These are phyloP conservation scores for Lenzites betulinus DNA, from an alignment of 768 basidiomycete genomes.

Conservation along the genomic window DNA sequence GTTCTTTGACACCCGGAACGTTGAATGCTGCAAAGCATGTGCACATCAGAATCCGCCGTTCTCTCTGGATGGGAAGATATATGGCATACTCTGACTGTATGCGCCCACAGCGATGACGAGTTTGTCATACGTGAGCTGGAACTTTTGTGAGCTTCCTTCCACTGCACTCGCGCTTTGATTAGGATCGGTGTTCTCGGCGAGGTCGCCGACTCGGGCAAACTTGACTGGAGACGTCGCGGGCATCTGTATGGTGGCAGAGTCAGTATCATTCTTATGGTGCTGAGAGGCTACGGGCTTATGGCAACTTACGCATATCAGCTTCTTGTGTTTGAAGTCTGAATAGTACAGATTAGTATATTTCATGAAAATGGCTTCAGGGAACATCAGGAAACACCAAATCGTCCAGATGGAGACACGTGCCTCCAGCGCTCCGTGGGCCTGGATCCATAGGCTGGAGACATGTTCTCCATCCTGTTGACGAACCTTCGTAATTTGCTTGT, in stretches of 20 bases:
- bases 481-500: too few species aligned
- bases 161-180: constrained; percentile 21
- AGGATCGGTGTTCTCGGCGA: constrained; percentile 16
- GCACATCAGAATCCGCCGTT: too few species aligned
- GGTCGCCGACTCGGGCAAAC: constrained; percentile 26
- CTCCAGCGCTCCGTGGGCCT: too few species aligned
- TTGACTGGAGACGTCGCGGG: constrained; percentile 56
- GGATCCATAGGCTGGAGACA: too few species aligned
- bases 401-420: too few species aligned
- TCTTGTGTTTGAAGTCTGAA: constrained; percentile 61
- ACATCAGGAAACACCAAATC: too few species aligned
- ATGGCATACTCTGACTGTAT: constrained; percentile 70
- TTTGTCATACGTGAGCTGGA: constrained; percentile 73
- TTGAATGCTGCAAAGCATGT: constrained; percentile 51
- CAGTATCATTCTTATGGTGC: neutral
- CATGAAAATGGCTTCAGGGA: too few species aligned
- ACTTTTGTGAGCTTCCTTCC: constrained; percentile 35
- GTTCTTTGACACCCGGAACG: constrained; percentile 76
- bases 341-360: neutral
- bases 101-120: constrained; percentile 85
- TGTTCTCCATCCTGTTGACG: too few species aligned
- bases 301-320: constrained; percentile 57
- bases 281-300: neutral
- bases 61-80: neutral
- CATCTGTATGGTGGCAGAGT: constrained; percentile 49